Percentiles rank a stretch among this genome's conserved stretches.
phyloP scores from a whole-genome alignment of 2,329 filamentous ascomycete genomes.

The Volutella citrinella region DNA sequence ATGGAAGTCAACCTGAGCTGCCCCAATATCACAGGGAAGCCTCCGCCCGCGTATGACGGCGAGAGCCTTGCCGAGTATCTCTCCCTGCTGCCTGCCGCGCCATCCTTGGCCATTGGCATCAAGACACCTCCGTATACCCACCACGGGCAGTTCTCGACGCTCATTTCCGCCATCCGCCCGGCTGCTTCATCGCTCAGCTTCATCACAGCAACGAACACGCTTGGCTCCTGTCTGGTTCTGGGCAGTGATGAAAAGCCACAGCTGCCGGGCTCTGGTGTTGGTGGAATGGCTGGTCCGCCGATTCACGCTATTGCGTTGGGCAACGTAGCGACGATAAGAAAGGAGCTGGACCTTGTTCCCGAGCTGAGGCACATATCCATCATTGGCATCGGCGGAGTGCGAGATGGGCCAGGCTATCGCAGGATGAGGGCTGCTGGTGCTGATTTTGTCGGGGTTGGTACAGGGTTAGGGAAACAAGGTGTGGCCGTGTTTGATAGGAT shows the following conservation, averaged over 20 bases:
- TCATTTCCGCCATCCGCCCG: slow-evolving; percentile 49
- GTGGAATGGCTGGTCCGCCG: slow-evolving; percentile 69
- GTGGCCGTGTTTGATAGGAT: slow-evolving; percentile 62
- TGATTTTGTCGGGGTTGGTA: slow-evolving; percentile 64
- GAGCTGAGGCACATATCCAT: slow-evolving; percentile 54
- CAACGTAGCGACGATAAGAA: slow-evolving; percentile 68
- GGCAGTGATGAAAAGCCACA: slow-evolving; percentile 33
- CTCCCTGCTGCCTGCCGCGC: slow-evolving; percentile 35
- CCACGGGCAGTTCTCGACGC: slow-evolving; percentile 57
- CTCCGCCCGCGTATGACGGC: slow-evolving; percentile 68
- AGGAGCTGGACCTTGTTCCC: slow-evolving; percentile 50
- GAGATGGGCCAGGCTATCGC: slow-evolving; percentile 57
- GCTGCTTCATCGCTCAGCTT: slow-evolving; percentile 51
- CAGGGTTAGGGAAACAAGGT: slow-evolving; percentile 63
- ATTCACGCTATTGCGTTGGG: slow-evolving; percentile 72
- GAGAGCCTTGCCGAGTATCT: slow-evolving; percentile 54
- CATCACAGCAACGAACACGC: slow-evolving; percentile 70
- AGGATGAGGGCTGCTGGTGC: slow-evolving; percentile 69
- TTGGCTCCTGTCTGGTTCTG: slow-evolving; percentile 66
- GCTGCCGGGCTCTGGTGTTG: slow-evolving; percentile 57
- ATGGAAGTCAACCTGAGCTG: slow-evolving; percentile 79
- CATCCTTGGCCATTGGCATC: slow-evolving; percentile 51
- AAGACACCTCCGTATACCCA: slow-evolving; percentile 79
- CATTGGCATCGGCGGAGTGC: slow-evolving; percentile 72
- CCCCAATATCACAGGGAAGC: slow-evolving; percentile 67